Base-by-base conservation (phyloP, 1,284 basidiomycete genomes). In the Melampsora americana region DNA sequence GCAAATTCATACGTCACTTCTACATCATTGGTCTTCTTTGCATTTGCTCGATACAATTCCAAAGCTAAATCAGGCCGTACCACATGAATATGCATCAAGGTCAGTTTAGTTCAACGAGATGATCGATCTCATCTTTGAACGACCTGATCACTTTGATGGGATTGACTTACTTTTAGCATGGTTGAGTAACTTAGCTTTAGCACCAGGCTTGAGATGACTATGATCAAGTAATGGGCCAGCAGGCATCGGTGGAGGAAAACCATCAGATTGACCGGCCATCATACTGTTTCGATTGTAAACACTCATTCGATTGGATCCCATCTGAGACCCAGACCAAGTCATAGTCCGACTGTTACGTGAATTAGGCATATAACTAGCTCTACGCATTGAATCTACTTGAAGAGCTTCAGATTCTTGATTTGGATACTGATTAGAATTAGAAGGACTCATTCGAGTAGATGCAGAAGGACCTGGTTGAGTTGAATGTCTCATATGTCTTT, bases 1-100 rank as follows among this genome's bases (percentile, higher is more conserved):
- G 95, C 93, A 80, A 99, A 95, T 84, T 99, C 95, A 85, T 95
- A 99, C 83, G 95, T 95, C 77, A 97, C 86, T 82, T 96, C 92
- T 0, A 95, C 95, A 83, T 99, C 94, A 85, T 97, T 94, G 0
- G 94, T 96, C 86, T 98, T 99, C 85, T 96, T 97, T 32, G 95
- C 95, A 83, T 99, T 99, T 65, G 91, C 89, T 60, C 96, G 91
- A 85, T 99, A 99, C 77, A 96, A 89, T 83, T 97, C 93, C 77
- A 99, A 89, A 2, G 95, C 71, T 73, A 42, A 66, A 5, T 12
- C 28, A 23, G 14, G 23, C 3, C 14, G 26, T 16, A 61, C 26
- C 16, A 32, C 16, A 14, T 20, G n/a, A 39, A 56, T 39, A 12
- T 60, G 35, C 18, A 53, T 53, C 18, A 53, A 53, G 23, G 35